phyloP scores from a whole-genome alignment of 441 rosid species.

The Euphorbia celastroides region DNA sequence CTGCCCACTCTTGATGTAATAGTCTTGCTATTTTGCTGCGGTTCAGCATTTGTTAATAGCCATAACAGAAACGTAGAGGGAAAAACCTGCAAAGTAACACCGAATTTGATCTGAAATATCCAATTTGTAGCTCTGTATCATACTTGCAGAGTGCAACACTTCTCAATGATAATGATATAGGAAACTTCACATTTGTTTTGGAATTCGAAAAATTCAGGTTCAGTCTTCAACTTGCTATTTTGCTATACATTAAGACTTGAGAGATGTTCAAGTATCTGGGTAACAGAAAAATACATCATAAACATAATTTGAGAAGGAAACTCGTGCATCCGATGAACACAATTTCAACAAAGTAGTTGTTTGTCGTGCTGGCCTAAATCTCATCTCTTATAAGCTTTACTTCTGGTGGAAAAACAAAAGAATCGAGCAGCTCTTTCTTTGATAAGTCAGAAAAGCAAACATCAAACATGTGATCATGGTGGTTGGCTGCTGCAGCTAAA shows the following conservation, averaged over 20 bases:
- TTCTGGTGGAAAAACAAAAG: neutral
- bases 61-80: neutral
- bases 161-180: no score
- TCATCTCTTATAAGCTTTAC: neutral
- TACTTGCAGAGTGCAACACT: no score
- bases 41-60: neutral
- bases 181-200: neutral
- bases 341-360: no score
- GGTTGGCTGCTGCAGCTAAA: conserved; percentile 57
- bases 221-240: neutral
- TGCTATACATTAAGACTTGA: no score
- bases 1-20: conserved; percentile 37
- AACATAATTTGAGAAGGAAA: no score
- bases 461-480: no score
- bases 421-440: neutral
- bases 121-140: neutral
- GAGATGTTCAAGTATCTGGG: neutral
- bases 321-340: neutral
- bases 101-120: neutral
- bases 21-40: neutral
- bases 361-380: neutral
- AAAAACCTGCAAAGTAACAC: neutral
- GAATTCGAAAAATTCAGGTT: neutral
- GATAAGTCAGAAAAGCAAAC: no score
- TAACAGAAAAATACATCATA: neutral